phyloP scores from a whole-genome alignment of 345 rosid species.

The Camelina laxa region DNA sequence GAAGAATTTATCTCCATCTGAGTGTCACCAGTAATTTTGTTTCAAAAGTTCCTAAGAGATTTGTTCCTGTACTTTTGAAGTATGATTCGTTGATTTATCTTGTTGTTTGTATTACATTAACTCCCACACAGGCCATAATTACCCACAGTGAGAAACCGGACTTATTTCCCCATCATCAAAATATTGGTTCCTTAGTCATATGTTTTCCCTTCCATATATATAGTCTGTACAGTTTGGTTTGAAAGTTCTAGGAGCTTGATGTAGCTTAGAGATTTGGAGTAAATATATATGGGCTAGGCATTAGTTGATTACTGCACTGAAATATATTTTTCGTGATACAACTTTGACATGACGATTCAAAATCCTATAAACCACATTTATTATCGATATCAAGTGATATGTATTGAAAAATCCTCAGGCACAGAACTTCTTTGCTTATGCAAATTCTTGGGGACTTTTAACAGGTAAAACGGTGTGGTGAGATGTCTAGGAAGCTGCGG shows the following conservation, averaged over 20 bases:
- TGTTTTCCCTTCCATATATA: background rate
- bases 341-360: background rate
- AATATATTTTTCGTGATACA: background rate
- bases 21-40: slow-evolving; percentile 7
- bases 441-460: slow-evolving; percentile 40
- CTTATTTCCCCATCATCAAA: background rate
- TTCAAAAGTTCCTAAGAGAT: background rate
- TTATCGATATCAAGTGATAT: background rate
- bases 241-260: slow-evolving; percentile 7
- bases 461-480: slow-evolving; percentile 95
- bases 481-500: slow-evolving; percentile 92
- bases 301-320: background rate
- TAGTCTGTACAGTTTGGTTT: slow-evolving; percentile 17
- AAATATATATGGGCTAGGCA: slow-evolving; percentile 7
- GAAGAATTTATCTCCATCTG: slow-evolving; percentile 6
- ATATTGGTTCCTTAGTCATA: slow-evolving; percentile 13
- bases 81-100: background rate
- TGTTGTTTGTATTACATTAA: slow-evolving; percentile 18
- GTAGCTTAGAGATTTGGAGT: slow-evolving; percentile 11
- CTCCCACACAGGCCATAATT: slow-evolving; percentile 15
- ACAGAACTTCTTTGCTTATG: slow-evolving; percentile 29
- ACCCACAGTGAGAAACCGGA: background rate
- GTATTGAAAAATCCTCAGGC: slow-evolving; percentile 20
- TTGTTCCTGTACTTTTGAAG: slow-evolving; percentile 5
- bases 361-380: background rate